These are phyloP conservation scores for Malassezia caprae DNA, from an alignment of 1,284 basidiomycete species.

Conservation along the genomic window DNA sequence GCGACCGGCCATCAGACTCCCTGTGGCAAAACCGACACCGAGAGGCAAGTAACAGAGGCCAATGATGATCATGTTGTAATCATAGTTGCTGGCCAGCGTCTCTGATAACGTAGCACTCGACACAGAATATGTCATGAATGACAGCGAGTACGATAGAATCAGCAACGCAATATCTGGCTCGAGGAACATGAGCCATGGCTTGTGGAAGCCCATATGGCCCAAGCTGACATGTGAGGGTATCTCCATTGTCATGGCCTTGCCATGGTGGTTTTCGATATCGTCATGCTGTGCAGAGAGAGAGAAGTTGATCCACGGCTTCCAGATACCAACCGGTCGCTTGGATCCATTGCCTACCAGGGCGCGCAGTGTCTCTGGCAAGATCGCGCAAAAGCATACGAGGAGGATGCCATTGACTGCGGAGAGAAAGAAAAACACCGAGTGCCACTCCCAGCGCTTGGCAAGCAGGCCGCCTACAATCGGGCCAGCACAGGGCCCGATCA, in stretches of 20 bases:
- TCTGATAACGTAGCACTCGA: constrained; percentile 60
- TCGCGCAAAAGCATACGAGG: constrained; percentile 53
- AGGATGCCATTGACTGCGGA: constrained; percentile 57
- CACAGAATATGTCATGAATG: constrained; percentile 55
- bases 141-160: constrained; percentile 54
- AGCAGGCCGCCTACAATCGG: constrained; percentile 17
- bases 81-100: constrained; percentile 59
- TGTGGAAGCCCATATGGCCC: constrained; percentile 21
- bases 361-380: constrained; percentile 59
- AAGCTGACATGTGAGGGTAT: constrained; percentile 1
- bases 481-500: constrained; percentile 13
- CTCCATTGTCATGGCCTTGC: background rate
- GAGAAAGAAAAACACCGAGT: constrained; percentile 66
- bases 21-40: constrained; percentile 49
- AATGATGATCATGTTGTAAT: constrained; percentile 57
- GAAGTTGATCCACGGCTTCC: constrained; percentile 11
- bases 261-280: background rate
- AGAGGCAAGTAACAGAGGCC: constrained; percentile 63
- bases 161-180: constrained; percentile 25
- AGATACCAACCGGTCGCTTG: constrained; percentile 18
- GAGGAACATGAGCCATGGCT: constrained; percentile 25
- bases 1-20: constrained; percentile 6
- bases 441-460: constrained; percentile 18
- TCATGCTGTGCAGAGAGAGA: background rate
- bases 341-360: constrained; percentile 47